A percentile compares a stretch with the other conserved stretches of the same genome.
Conservation (phyloP, 2,329 filamentous ascomycete genomes). For the Stylonectria norvegica region DNA sequence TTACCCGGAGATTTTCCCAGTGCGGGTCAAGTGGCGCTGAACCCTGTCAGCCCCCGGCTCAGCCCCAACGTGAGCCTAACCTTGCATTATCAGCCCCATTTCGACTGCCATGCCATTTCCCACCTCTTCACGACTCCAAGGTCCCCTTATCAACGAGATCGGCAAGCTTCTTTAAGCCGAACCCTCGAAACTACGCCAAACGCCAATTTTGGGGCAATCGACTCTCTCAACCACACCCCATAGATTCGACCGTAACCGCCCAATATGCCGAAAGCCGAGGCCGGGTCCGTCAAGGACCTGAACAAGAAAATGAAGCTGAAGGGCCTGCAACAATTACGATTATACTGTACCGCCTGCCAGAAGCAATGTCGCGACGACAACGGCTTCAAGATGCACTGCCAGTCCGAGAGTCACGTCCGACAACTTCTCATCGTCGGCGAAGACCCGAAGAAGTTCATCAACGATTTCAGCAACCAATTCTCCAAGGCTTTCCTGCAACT, state of each 20-base stretch:
- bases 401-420: slow-evolving; percentile 83
- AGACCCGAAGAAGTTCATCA: slow-evolving; percentile 78
- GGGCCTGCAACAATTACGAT: slow-evolving; percentile 74
- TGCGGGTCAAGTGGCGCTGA: too few species aligned
- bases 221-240: neutral
- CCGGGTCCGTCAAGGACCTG: slow-evolving; percentile 85
- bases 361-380: slow-evolving; percentile 70
- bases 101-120: too few species aligned
- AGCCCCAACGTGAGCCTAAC: too few species aligned
- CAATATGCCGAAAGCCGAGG: slow-evolving; percentile 88
- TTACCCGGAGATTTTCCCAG: too few species aligned
- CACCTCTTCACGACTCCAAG: too few species aligned
- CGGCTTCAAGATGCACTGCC: slow-evolving; percentile 84
- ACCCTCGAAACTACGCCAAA: too few species aligned
- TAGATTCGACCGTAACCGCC: slow-evolving; percentile 12
- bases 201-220: too few species aligned
- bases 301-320: slow-evolving; percentile 87
- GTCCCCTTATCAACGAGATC: too few species aligned
- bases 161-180: too few species aligned
- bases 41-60: too few species aligned
- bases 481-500: slow-evolving; percentile 73
- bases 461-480: slow-evolving; percentile 80
- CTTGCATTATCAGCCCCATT: too few species aligned
- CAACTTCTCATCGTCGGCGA: slow-evolving; percentile 84
- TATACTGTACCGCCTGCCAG: slow-evolving; percentile 86